Base-by-base conservation (phyloP, 345 rosid species). In the Euphorbia pulcherrima region DNA sequence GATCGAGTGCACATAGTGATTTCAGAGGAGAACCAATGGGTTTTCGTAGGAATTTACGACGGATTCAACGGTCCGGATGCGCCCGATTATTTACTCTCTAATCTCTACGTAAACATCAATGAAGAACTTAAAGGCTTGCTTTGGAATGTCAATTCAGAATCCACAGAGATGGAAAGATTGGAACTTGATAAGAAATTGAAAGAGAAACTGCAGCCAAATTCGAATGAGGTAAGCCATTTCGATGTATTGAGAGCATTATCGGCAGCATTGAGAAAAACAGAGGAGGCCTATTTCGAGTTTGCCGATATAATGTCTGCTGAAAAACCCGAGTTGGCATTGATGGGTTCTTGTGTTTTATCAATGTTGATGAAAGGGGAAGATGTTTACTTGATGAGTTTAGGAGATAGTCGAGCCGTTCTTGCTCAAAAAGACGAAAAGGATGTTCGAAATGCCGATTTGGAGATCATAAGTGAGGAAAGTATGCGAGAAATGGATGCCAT, bases 41-140 rank as follows among this genome's bases (percentile, higher is more conserved):
- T 89, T 51, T 90, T 93, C 51, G 90, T 87, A 23, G 98, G 98
- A 68, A 90, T 93, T 67, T 93, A 93, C 62, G 98, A 93, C 57
- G 98, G 98, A 6, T 93, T 93, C 62, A 89, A 83, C 52, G 98
- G 97, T 58, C 96, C 96, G 12, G 98, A 90, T 70, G 97, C 97
- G 27, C 91, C 98, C 23, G 98, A 93, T 78, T 90, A 83, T 67
- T 81, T 93, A 57, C 81, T 89, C 60, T 75, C 72, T 47, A 84
- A 86, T 82, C 79, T 93, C 0, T 93, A 90, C 68, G 8, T 74
- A 65, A 83, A 85, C 46, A 84, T 93, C 23, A 84, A 84, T 7
- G 82, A 84, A 41, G 96, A 86, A 75, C 87, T 92, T 20, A 76
- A 88, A n/a, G 93, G 87, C 37, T 72, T 90, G 70, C 71, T 80